Evolutionary conservation across 1,284 basidiomycete genomes (phyloP).

Genomic region (Malassezia furfur): DNA sequence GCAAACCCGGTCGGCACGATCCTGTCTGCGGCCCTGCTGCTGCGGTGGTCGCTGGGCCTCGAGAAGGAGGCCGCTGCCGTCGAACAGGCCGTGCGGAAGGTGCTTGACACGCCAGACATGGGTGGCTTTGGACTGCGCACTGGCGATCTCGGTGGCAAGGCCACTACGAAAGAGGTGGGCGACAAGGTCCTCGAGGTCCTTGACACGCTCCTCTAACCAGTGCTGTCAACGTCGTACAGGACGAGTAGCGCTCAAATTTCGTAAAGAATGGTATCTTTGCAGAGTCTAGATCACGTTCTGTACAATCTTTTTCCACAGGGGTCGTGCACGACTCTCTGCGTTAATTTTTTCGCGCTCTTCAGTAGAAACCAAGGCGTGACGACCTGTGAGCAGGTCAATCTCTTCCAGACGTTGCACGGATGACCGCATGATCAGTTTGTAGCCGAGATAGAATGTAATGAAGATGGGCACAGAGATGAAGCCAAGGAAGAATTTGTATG

Average conservation of each 20-base stretch:
- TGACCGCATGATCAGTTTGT: conserved; percentile 37
- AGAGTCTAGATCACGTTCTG: conserved; percentile 30
- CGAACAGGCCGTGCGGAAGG: conserved; percentile 77
- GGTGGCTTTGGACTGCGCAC: conserved; percentile 77
- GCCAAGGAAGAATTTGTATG: conserved; percentile 51
- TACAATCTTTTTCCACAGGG: conserved; percentile 27
- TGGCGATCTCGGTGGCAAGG: conserved; percentile 74
- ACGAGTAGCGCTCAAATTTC: neutral
- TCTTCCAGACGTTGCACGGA: conserved; percentile 41
- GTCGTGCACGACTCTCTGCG: conserved; percentile 23
- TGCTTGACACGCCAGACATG: conserved; percentile 62
- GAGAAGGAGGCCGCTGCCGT: conserved; percentile 66
- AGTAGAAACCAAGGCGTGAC: conserved; percentile 26
- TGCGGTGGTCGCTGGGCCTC: conserved; percentile 84
- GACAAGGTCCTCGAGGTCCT: conserved; percentile 72
- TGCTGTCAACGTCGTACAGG: too few species aligned
- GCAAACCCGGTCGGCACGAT: conserved; percentile 97
- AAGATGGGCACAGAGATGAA: conserved; percentile 49
- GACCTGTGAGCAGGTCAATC: conserved; percentile 56
- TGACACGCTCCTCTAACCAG: conserved; percentile 54
- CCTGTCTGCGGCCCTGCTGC: conserved; percentile 85
- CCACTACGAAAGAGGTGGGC: conserved; percentile 68
- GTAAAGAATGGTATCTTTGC: neutral
- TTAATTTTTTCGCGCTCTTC: conserved; percentile 36
- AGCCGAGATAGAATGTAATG: conserved; percentile 23